phyloP scores from a whole-genome alignment of 306 rosid genomes.

The Macrotyloma uniflorum region DNA sequence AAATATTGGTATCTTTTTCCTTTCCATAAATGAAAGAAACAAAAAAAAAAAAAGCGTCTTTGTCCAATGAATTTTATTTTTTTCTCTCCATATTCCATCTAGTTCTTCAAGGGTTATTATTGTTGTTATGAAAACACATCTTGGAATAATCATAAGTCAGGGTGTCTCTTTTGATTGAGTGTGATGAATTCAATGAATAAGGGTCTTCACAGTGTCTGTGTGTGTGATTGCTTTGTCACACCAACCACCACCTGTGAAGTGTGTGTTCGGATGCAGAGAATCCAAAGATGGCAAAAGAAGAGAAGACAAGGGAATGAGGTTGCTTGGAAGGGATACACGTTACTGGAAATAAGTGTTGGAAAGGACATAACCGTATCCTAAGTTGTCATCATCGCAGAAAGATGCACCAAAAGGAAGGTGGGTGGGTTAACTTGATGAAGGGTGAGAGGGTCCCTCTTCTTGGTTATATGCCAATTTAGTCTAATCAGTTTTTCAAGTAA shows the following conservation, averaged over 20 bases:
- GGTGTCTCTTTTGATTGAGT: slow-evolving; percentile 20
- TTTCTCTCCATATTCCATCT: slow-evolving; percentile 28
- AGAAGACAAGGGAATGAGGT: slow-evolving; percentile 39
- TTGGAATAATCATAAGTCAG: slow-evolving; percentile 17
- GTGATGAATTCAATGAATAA: slow-evolving; percentile 34
- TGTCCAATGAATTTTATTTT: slow-evolving; percentile 29
- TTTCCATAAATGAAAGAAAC: slow-evolving; percentile 38
- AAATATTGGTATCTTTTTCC: slow-evolving; percentile 22
- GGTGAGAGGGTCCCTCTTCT: slow-evolving; percentile 41
- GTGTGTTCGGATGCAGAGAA: slow-evolving; percentile 31
- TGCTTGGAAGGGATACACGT: slow-evolving; percentile 43
- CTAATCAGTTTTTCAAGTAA: slow-evolving; percentile 26
- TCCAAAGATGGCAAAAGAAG: slow-evolving; percentile 38
- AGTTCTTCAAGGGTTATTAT: neutral
- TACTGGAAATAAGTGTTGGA: slow-evolving; percentile 24
- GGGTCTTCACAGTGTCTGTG: slow-evolving; percentile 4
- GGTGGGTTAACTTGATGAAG: slow-evolving; percentile 31
- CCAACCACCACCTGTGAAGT: slow-evolving; percentile 30
- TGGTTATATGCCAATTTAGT: slow-evolving; percentile 40
- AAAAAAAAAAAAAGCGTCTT: slow-evolving; percentile 3
- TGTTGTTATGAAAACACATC: slow-evolving; percentile 17
- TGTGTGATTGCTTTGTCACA: slow-evolving; percentile 31
- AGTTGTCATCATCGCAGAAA: slow-evolving; percentile 46
- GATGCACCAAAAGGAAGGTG: slow-evolving; percentile 47
- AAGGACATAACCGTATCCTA: slow-evolving; percentile 37